Base-by-base conservation (phyloP, 176 grass and related monocot genomes). In the Cenchrus americanus region DNA sequence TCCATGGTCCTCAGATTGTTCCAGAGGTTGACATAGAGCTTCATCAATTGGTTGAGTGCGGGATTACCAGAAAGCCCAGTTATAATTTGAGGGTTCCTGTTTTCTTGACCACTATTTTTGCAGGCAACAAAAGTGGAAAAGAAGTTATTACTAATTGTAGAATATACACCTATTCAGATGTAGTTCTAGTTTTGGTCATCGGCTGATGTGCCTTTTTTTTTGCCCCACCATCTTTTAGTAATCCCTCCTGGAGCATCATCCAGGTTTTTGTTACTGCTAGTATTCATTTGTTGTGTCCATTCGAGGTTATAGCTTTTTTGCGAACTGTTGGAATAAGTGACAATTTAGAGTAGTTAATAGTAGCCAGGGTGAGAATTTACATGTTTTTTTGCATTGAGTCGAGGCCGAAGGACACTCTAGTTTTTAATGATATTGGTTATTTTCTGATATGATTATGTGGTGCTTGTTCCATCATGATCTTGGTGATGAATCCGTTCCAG, bases 91-190 rank as follows among this genome's bases (percentile, higher is more conserved):
- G 69, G 32, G 32, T 80, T 87, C 76, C 76, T 77, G 47, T 59
- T 37, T 37, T 66, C 63, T 50, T 71, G 79, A 71, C 59, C 73
- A 73, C 17, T 75, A 73, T 91, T 91, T 90, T 87, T 77, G 73
- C 67, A 79, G 71, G 79, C 66, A 64, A 49, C 58, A 90, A 46
- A 63, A 30, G 37, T 6, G 26, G 19, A 23, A 8, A 42, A 22
- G 66, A 69, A 49, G 22, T 79, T 79, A 62, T 86, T 79, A 60
- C 73, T 86, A 83, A 81, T 83, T 86, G 88, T 90, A 83, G 88
- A 83, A 75, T 86, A 90, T 73, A 79, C 26, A 74, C 50, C 43
- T 71, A 57, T 82, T 90, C 73, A 65, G 58, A 61, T 79, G 50
- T 83, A 90, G 84, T 53, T 40, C 65, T 83, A 86, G 77, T 75